A percentile compares a stretch with the other conserved stretches of the same genome.
These are phyloP conservation scores for Serendipita sp. DNA, from an alignment of 768 basidiomycete species.

Conservation along the genomic window DNA sequence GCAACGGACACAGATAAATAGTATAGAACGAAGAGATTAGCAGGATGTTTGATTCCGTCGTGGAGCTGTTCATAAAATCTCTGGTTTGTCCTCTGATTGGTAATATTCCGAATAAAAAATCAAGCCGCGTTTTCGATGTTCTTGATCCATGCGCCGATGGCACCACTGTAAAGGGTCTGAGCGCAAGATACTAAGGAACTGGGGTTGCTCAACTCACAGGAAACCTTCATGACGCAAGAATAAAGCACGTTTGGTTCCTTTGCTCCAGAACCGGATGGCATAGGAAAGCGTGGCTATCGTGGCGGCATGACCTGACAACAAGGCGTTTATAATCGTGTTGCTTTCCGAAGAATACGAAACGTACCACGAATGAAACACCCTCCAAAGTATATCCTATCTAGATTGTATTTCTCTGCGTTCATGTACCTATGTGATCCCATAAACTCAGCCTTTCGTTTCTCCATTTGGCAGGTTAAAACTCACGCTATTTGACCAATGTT, in stretches of 20 bases:
- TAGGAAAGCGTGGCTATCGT: conserved; percentile 96
- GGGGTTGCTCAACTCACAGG: conserved; percentile 43
- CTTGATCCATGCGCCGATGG: conserved; percentile 96
- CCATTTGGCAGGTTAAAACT: conserved; percentile 22
- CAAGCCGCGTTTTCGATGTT: conserved; percentile 44
- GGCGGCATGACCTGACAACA: conserved; percentile 67
- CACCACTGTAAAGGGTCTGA: conserved; percentile 37
- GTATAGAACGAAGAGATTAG: not conserved
- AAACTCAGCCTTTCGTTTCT: not conserved
- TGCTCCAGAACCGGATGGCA: conserved; percentile 98
- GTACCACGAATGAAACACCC: conserved; percentile 95
- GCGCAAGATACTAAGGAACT: not conserved
- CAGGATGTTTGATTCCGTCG: not conserved
- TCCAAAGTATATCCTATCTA: conserved; percentile 96
- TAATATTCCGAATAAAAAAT: not conserved
- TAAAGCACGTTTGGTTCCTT: conserved; percentile 87
- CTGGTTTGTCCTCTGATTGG: too few species aligned
- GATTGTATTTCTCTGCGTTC: conserved; percentile 97
- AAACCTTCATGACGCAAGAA: conserved; percentile 98
- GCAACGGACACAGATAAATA: not conserved
- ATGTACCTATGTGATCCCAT: conserved; percentile 55
- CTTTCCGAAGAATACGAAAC: conserved; percentile 14
- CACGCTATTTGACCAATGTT: conserved; percentile 99
- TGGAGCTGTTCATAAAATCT: too few species aligned
- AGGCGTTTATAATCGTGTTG: not conserved